Base-by-base conservation (phyloP, 805 yeast genomes). In the Clavispora carvajalis region DNA sequence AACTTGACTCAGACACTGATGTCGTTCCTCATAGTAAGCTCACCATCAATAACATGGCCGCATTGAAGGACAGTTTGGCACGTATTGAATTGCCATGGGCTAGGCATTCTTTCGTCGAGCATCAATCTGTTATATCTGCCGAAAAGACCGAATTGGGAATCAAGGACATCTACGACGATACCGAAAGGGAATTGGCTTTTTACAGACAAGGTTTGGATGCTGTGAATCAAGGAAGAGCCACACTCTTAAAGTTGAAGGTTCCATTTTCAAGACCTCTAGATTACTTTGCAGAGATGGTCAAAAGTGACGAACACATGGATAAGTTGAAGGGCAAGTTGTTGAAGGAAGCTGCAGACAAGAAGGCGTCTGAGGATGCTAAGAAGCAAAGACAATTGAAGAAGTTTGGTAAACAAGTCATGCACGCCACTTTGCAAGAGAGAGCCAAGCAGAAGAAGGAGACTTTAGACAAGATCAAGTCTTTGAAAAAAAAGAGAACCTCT, bases 201-300 rank as follows among this genome's bases (percentile, higher is more conserved):
- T 93, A 90, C 65, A 89, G 87, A 60, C 99, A 93, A 69, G 95
- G 95, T 6, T 75, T 93, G 42, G 83, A 78, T 38, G 95, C 97
- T 4, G 93, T 85, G 22, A 65, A 74, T 38, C 77, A 74, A 51
- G 96, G 85, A 19, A 81, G 91, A 56, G 61, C 73, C 35, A 76
- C 77, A 40, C 69, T 85, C 31, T 66, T 80, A 41, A 80, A 80
- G 55, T 74, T 85, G 50, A 82, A 82, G 57, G 80, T 91, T 23
- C 88, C 96, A 45, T 93, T 93, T 62, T 74, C 95, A 22, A 79
- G 99, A 63, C 99, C 99, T 26, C 69, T 78, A 55, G 99, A 93
- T 61, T 93, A 87, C 63, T 93, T 93, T 68, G 99, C 99, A 15
- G 99, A 93, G 67, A 93, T 93, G 99, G 86, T 89, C 45, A 93